A percentile compares a stretch with the other conserved stretches of the same genome.
Conservation (phyloP, 257 asterid genomes). For the Avicennia marina region DNA sequence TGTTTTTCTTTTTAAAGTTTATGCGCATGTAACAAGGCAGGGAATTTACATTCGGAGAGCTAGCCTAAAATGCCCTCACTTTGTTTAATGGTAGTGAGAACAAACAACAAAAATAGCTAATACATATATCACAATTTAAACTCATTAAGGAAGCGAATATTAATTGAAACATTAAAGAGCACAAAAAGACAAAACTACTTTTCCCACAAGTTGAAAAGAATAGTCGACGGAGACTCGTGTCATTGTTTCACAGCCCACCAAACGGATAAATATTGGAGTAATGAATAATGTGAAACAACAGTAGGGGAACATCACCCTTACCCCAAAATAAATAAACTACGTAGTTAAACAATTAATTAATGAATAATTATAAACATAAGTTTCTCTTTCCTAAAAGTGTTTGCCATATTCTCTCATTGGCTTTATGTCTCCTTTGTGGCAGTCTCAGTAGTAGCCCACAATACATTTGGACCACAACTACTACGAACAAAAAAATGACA, state of each 20-base stretch:
- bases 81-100: too few relatives aligned
- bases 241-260: constrained; percentile 25
- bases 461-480: constrained; percentile 19
- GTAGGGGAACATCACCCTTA: constrained; percentile 4
- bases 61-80: too few relatives aligned
- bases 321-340: background rate
- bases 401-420: constrained; percentile 17
- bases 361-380: background rate
- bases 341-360: background rate
- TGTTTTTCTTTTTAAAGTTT: too few relatives aligned
- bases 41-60: too few relatives aligned
- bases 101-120: too few relatives aligned
- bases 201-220: constrained; percentile 14
- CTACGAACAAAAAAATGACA: background rate
- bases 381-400: constrained; percentile 22
- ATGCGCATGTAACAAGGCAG: too few relatives aligned
- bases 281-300: constrained; percentile 33
- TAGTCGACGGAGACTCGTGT: constrained; percentile 8
- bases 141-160: background rate
- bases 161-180: constrained; percentile 8
- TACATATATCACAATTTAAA: too few relatives aligned
- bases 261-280: constrained; percentile 10
- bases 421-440: constrained; percentile 17
- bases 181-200: constrained; percentile 30
- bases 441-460: constrained; percentile 1